Base-by-base conservation (phyloP, 2,329 filamentous ascomycete genomes). In the Colletotrichum cereale region DNA sequence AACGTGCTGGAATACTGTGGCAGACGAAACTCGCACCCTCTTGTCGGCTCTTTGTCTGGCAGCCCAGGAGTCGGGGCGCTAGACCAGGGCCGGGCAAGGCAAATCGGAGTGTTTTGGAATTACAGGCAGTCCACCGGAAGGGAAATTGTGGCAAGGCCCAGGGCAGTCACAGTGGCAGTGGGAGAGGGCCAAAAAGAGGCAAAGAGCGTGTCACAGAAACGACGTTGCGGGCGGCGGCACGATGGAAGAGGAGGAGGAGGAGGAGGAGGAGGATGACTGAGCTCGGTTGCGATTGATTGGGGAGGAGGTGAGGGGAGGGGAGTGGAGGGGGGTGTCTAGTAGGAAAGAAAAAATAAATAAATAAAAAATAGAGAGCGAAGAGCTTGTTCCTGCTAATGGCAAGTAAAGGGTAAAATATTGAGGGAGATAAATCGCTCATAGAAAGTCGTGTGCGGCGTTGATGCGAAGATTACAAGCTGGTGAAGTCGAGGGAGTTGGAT, bases 401-500 rank as follows among this genome's bases (percentile, higher is more conserved):
- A 44, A 47, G 58, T 6, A 42, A 36, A 62, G 26, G 18, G 40
- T 5, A 31, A 64, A 40, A 36, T 47, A 36, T 26, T 24, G 38
- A 40, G 55, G 36, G 63, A 2, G 31, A 62, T 56, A 74, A 74
- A 74, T 74, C 73, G 73, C 73, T 73, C 73, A 74, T 74, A 67
- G 47, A 63, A 66, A 52, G 29, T 50, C 34, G 29, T 48, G 34
- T 38, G 48, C 34, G 50, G 31, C 58, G 63, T 31, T 60, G 60
- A 64, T 70, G 63, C 26, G 62, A 66, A 62, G n/a, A 70, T 66
- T 70, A 74, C 73, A 60, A 31, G 31, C 24, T 40, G 53, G 57
- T 55, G 62, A 74, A 73, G 73, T 74, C 73, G 52, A 65, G 56
- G 40, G 67, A 67, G 55, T 62, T 62, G 53, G 67, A 72, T 67